A percentile compares a stretch with the other conserved stretches of the same genome.
Evolutionary conservation across 23 red algal species (phyloP).

Genomic region (Gracilaria gracilis): DNA sequence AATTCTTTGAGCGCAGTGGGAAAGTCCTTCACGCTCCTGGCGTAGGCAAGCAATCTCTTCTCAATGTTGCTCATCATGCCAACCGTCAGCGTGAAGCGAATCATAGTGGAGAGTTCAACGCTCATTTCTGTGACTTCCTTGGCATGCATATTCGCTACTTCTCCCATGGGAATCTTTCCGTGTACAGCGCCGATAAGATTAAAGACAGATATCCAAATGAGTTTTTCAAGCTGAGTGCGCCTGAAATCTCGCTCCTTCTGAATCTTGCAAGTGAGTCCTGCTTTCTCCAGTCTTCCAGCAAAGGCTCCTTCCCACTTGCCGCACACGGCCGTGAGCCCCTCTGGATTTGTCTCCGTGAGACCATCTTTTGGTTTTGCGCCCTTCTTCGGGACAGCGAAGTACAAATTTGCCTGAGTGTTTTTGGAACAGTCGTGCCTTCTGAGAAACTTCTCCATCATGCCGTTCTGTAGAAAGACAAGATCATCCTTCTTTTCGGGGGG

Average conservation of each 20-base stretch:
- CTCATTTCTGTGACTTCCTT: conserved; percentile 80
- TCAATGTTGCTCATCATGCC: conserved; percentile 71
- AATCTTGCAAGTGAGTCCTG: conserved; percentile 79
- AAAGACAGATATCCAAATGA: conserved; percentile 96
- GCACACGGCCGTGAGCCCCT: conserved; percentile 82
- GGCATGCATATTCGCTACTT: conserved; percentile 67
- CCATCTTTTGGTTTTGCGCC: conserved; percentile 88
- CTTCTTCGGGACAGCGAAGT: conserved; percentile 87
- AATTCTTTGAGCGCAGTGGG: conserved; percentile 93
- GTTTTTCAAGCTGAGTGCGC: conserved; percentile 82
- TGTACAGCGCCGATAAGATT: conserved; percentile 71
- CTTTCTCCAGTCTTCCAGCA: conserved; percentile 56
- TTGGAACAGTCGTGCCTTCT: conserved; percentile 59
- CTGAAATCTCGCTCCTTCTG: conserved; percentile 81
- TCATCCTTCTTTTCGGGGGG: conserved; percentile 74
- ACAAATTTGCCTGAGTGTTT: conserved; percentile 86
- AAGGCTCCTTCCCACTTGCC: conserved; percentile 93
- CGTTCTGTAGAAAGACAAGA: conserved; percentile 98
- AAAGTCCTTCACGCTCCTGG: conserved; percentile 76
- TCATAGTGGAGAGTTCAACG: conserved; percentile 76
- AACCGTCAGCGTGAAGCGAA: conserved; percentile 64
- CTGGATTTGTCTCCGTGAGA: conserved; percentile 70
- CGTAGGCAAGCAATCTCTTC: conserved; percentile 78
- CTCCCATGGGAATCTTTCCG: conserved; percentile 77
- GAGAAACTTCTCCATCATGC: conserved; percentile 83